Percentiles rank a stretch among this genome's conserved stretches.
Evolutionary conservation across 2,329 filamentous ascomycete species (phyloP).

Genomic region (Amauroascus niger): DNA sequence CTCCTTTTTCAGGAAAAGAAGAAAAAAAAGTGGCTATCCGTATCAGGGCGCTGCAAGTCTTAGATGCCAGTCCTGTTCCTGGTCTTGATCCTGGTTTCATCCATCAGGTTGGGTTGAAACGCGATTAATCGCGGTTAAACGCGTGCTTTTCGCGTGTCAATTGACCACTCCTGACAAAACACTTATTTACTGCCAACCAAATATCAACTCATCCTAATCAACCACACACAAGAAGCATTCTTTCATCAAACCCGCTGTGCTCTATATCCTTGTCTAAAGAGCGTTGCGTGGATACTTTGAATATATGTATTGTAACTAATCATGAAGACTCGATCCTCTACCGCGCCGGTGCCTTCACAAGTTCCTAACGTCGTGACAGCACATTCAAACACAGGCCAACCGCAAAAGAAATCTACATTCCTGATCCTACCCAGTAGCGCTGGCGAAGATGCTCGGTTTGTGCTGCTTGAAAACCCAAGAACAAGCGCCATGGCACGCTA

Average conservation of each 20-base stretch:
- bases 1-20: background rate
- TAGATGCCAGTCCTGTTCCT: background rate
- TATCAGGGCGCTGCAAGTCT: background rate
- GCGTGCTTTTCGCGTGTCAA: constrained; percentile 8
- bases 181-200: background rate
- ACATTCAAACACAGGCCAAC: constrained; percentile 10
- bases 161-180: background rate
- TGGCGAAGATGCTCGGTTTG: constrained; percentile 45
- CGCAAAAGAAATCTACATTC: constrained; percentile 36
- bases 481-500: constrained; percentile 43
- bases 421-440: constrained; percentile 49
- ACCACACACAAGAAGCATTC: background rate
- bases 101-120: background rate
- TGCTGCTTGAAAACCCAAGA: constrained; percentile 48
- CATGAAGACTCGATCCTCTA: constrained; percentile 29
- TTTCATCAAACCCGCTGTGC: too few relatives aligned
- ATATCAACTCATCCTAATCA: background rate
- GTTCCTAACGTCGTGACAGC: background rate
- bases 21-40: background rate
- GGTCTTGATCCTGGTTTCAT: too few relatives aligned
- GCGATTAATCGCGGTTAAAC: constrained; percentile 2
- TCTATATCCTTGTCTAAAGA: background rate
- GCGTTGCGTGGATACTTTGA: background rate
- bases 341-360: constrained; percentile 12
- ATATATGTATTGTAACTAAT: background rate